phyloP scores from a whole-genome alignment of 768 basidiomycete species.

The Leccinum olivaceopallidum region DNA sequence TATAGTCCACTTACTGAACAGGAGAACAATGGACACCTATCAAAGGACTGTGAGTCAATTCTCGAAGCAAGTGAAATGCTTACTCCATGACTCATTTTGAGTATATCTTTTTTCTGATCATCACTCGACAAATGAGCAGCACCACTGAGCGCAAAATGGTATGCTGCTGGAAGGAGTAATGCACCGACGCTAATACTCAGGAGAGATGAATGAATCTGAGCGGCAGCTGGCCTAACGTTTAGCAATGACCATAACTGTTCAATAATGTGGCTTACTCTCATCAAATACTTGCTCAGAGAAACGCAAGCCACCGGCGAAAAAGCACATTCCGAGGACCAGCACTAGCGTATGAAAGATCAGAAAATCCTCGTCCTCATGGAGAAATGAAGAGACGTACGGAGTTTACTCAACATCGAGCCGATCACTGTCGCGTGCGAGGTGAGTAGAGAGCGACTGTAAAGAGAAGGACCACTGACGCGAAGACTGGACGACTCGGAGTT shows the following conservation, averaged over 20 bases:
- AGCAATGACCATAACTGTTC: not conserved
- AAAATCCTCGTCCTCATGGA: not conserved
- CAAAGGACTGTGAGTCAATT: slow-evolving; percentile 3
- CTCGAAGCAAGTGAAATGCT: slow-evolving; percentile 20
- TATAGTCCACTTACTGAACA: slow-evolving; percentile 43
- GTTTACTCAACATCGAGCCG: slow-evolving; percentile 81
- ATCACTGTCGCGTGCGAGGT: slow-evolving; percentile 51
- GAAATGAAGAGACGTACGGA: slow-evolving; percentile 41
- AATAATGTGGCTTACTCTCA: slow-evolving; percentile 48
- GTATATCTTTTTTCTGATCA: slow-evolving; percentile 42
- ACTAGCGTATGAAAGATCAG: slow-evolving; percentile 41
- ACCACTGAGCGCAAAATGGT: slow-evolving; percentile 54
- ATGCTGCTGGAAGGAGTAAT: slow-evolving; percentile 77
- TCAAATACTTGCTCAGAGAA: slow-evolving; percentile 83
- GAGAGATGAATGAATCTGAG: slow-evolving; percentile 74
- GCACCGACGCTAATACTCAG: slow-evolving; percentile 80
- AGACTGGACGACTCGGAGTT: slow-evolving; percentile 80
- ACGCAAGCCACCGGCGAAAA: slow-evolving; percentile 79
- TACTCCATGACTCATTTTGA: slow-evolving; percentile 54
- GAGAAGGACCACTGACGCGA: slow-evolving; percentile 49
- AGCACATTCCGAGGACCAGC: slow-evolving; percentile 87
- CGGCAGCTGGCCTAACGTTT: slow-evolving; percentile 40
- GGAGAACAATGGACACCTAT: slow-evolving; percentile 52
- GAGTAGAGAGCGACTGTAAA: slow-evolving; percentile 2
- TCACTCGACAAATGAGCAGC: slow-evolving; percentile 15